Percentiles rank a stretch among this genome's conserved stretches.
Evolutionary conservation across 176 grass and related monocot genomes (phyloP).

Genomic region (Canna indica): DNA sequence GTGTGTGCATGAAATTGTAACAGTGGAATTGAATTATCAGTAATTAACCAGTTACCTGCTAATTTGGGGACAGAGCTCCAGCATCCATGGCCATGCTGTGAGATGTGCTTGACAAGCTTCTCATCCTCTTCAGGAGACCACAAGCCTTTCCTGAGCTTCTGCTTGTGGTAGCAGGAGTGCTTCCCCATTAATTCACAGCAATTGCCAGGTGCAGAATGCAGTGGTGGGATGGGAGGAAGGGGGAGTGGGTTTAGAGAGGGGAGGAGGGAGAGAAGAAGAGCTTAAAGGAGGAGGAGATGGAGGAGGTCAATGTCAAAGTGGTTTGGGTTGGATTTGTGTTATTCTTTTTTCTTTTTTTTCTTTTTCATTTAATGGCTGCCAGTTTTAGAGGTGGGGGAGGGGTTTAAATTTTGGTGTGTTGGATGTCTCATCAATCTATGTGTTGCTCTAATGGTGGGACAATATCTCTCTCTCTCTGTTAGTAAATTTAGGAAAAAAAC

Average conservation of each 20-base stretch:
- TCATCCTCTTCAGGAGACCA: conserved; percentile 27
- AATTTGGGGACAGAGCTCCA: conserved; percentile 25
- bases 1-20: background rate
- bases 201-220: background rate
- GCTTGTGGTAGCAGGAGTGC: conserved; percentile 23
- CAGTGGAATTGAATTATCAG: background rate
- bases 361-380: background rate
- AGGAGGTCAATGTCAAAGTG: background rate
- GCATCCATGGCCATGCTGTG: conserved; percentile 20
- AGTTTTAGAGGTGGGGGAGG: background rate
- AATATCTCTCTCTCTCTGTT: too few relatives aligned
- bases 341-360: background rate
- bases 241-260: background rate
- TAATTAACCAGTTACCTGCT: conserved; percentile 3
- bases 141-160: conserved; percentile 18
- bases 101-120: conserved; percentile 21
- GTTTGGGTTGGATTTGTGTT: background rate
- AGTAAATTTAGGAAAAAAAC: background rate
- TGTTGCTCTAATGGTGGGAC: background rate
- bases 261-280: background rate
- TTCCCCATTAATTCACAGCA: conserved; percentile 2
- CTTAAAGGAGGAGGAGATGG: too few relatives aligned
- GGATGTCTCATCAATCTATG: background rate
- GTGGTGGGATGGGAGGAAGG: too few relatives aligned
- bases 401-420: background rate